Evolutionary conservation across 768 basidiomycete genomes (phyloP), one percentile per base, ranked within the genome.

Genomic region (Trametes cubensis): DNA sequence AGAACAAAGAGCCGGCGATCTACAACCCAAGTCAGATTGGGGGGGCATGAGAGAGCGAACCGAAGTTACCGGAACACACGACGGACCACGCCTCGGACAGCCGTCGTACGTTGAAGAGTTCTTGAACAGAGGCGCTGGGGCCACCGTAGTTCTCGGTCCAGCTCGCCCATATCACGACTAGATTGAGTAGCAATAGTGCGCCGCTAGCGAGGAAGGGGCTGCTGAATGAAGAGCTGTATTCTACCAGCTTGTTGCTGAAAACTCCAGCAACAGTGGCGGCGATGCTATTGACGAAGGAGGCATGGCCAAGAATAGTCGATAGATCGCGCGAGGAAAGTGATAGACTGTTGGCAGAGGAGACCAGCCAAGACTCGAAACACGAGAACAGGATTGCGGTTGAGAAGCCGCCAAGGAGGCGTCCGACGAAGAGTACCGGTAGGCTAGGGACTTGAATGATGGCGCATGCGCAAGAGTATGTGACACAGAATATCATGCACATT

Each of bases 321-420:
- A 92, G 79, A 50, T 87, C 85, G 13, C 80, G 72, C 8, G 83
- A 78, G 1, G 84, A 76, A 8, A 91, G 76, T 1, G 79, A 76
- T 10, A 81, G 67, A 14, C 79, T 73, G 23, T 81, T 81, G 17
- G 86, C 77, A 0, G 88, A 80, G 3, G 87, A 86, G 48, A 91
- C 80, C 49, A 92, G 76, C 90, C 90, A 92, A 23, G 88, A 85
- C 66, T 92, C 89, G 66, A 91, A 90, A 7, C 82, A 85, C 14
- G 87, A 88, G 74, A 85, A 90, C 38, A 90, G 81, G 64, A 90
- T 90, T 20, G 89, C 86, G 0, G 89, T 90, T 1, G 89, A 88
- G 42, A 88, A 70, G 1, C 90, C 90, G 1, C 87, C 90, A 6
- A 88, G 77, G 17, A 89, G 70, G 28, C 90, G 83, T 1, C 87